Evolutionary conservation across 164 flowering plant genomes (phyloP).

Genomic region (Houttuynia cordata): DNA sequence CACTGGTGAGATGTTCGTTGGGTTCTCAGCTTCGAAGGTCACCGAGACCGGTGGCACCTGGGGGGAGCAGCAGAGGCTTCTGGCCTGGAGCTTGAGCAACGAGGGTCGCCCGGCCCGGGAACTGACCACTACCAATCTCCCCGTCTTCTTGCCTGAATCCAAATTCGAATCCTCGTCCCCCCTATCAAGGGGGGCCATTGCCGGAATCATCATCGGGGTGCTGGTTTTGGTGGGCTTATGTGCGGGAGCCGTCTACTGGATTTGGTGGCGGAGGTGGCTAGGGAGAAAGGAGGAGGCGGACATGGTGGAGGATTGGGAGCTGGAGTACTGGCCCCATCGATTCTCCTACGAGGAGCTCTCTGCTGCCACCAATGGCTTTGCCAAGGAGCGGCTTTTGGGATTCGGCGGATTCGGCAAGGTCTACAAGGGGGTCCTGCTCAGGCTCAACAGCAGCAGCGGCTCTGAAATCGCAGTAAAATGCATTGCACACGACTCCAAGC

Average conservation of each 20-base stretch:
- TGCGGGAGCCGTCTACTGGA: too few relatives aligned
- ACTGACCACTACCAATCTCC: constrained; percentile 41
- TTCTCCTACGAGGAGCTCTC: constrained; percentile 42
- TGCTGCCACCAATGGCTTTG: constrained; percentile 44
- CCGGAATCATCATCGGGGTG: constrained; percentile 33
- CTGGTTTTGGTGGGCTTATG: constrained; percentile 10
- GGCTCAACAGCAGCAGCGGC: constrained; percentile 19
- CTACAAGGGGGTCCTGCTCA: too few relatives aligned
- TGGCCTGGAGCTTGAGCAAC: too few relatives aligned
- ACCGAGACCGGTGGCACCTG: constrained; percentile 26
- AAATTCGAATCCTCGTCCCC: constrained; percentile 10
- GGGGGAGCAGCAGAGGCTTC: constrained; percentile 57
- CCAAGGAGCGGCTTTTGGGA: constrained; percentile 36
- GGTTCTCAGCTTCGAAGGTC: constrained; percentile 60
- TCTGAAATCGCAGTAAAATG: constrained; percentile 56
- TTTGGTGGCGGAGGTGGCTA: constrained; percentile 42
- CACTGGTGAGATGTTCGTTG: constrained; percentile 48
- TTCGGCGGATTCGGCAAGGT: constrained; percentile 79
- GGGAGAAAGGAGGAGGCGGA: constrained; percentile 5
- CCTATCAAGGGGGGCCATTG: constrained; percentile 33
- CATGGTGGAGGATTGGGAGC: neutral
- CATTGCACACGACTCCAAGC: constrained; percentile 66
- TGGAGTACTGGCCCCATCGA: constrained; percentile 58
- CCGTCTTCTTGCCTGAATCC: constrained; percentile 25
- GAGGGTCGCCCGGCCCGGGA: constrained; percentile 34